These are phyloP conservation scores for Mucor plumbeus DNA, from an alignment of 371 early-diverging fungal species.

Conservation along the genomic window DNA sequence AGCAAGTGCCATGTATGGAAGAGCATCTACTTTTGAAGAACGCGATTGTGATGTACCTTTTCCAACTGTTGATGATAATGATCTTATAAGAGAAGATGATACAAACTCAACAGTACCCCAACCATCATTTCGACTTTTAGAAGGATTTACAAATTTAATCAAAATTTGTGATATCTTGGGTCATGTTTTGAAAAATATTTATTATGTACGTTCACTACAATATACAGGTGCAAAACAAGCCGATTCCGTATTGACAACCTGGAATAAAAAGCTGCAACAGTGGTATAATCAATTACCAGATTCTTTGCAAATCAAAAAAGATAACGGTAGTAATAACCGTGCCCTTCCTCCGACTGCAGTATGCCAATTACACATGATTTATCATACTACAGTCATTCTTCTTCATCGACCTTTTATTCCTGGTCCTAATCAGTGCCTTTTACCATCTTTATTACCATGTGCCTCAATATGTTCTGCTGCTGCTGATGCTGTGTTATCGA, in stretches of 20 bases:
- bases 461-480: conserved; percentile 53
- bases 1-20: conserved; percentile 47
- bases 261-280: conserved; percentile 45
- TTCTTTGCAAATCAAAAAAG: conserved; percentile 41
- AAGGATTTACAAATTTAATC: conserved; percentile 42
- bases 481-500: conserved; percentile 53
- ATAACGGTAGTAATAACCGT: conserved; percentile 14
- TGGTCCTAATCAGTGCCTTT: conserved; percentile 30
- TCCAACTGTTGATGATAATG: conserved; percentile 52
- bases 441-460: conserved; percentile 41
- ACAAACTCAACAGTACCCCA: background rate
- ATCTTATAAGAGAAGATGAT: conserved; percentile 20
- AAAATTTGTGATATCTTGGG: conserved; percentile 51
- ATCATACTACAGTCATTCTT: conserved; percentile 47
- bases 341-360: conserved; percentile 32
- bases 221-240: conserved; percentile 32
- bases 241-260: conserved; percentile 41
- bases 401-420: conserved; percentile 53
- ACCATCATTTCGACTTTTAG: conserved; percentile 33
- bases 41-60: conserved; percentile 54
- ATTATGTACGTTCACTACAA: conserved; percentile 47
- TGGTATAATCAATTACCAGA: conserved; percentile 55
- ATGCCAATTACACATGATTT: conserved; percentile 53
- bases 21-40: conserved; percentile 49
- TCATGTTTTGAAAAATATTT: conserved; percentile 51